Evolutionary conservation across 768 basidiomycete species (phyloP).

Genomic region (Pisolithus microcarpus): DNA sequence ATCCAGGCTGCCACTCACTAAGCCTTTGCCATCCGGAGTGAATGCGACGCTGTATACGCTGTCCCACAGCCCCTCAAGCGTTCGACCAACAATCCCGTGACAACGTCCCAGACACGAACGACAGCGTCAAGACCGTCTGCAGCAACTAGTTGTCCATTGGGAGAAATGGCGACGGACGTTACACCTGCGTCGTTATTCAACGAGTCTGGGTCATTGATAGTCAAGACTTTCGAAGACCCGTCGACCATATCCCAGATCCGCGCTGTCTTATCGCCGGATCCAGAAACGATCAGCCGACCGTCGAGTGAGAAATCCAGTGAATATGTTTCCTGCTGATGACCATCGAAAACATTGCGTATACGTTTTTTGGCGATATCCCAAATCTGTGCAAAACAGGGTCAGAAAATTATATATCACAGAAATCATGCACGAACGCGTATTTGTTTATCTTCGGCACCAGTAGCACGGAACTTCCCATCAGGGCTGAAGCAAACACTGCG

Average conservation of each 20-base stretch:
- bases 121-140: constrained; percentile 70
- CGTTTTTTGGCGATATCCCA: constrained; percentile 85
- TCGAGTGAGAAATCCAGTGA: constrained; percentile 88
- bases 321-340: constrained; percentile 91
- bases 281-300: constrained; percentile 80
- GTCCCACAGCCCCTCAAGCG: constrained; percentile 71
- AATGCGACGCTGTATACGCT: constrained; percentile 89
- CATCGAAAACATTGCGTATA: constrained; percentile 76
- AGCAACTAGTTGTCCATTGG: constrained; percentile 59
- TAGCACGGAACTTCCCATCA: no score
- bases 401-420: background rate
- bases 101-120: constrained; percentile 76
- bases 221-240: constrained; percentile 28
- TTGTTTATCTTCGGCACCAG: no score
- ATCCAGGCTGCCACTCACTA: constrained; percentile 89
- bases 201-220: constrained; percentile 43
- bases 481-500: no score
- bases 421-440: no score
- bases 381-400: constrained; percentile 43
- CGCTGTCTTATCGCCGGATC: constrained; percentile 70
- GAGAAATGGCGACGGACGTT: constrained; percentile 73
- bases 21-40: constrained; percentile 80
- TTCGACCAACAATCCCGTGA: constrained; percentile 57
- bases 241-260: constrained; percentile 62
- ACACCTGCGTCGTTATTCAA: constrained; percentile 57